A percentile compares a stretch with the other conserved stretches of the same genome.
These are phyloP conservation scores for Tetradesmus obliquus DNA, from an alignment of 139 green algal species.

Conservation along the genomic window DNA sequence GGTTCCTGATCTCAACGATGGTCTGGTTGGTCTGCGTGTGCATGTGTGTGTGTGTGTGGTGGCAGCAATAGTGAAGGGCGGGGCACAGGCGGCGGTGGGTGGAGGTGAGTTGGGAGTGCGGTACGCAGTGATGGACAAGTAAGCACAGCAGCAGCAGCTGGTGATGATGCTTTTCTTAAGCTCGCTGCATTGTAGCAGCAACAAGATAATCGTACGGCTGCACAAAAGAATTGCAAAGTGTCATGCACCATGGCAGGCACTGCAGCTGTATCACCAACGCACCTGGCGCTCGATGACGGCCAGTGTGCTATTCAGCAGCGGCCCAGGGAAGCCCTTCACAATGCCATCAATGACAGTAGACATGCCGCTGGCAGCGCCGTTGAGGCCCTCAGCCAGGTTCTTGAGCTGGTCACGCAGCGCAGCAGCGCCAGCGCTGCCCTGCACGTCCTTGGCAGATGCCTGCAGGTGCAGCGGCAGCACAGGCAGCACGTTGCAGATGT, in stretches of 20 bases:
- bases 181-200: no score
- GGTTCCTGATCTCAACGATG: not conserved
- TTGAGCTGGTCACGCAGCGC: not conserved
- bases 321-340: constrained; percentile 10
- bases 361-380: not conserved
- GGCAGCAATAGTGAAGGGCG: not conserved
- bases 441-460: not conserved
- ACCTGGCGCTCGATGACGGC: constrained; percentile 7
- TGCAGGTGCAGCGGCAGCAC: not conserved
- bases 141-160: no score
- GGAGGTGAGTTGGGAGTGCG: no score
- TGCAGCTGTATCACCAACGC: not conserved
- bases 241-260: not conserved
- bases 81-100: no score
- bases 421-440: not conserved
- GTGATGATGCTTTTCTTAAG: no score
- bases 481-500: not conserved
- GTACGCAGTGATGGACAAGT: no score
- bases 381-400: not conserved
- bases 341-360: constrained; percentile 5
- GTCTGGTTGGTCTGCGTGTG: not conserved
- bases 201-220: no score
- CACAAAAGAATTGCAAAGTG: no score
- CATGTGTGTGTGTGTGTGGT: not conserved
- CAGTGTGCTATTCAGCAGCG: constrained; percentile 16